A percentile compares a stretch with the other conserved stretches of the same genome.
These are phyloP conservation scores for Penicillium sp. DNA, from an alignment of 2,329 filamentous ascomycete genomes.

Conservation along the genomic window DNA sequence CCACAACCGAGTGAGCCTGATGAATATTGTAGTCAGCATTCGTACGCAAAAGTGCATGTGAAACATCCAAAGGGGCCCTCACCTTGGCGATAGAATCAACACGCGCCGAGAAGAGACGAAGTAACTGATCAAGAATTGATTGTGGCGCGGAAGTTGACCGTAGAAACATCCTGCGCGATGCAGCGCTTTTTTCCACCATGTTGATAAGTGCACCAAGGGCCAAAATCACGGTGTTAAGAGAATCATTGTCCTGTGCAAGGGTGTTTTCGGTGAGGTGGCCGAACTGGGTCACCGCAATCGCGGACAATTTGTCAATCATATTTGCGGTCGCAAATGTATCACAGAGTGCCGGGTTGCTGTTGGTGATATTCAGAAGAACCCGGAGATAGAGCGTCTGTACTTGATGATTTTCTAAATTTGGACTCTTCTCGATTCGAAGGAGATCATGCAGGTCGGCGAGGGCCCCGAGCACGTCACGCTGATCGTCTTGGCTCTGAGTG, in stretches of 20 bases:
- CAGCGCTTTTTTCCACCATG: slow-evolving; percentile 68
- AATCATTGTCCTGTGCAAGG: slow-evolving; percentile 42
- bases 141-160: slow-evolving; percentile 29
- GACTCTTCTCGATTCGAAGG: slow-evolving; percentile 25
- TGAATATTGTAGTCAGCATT: slow-evolving; percentile 10
- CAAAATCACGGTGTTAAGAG: slow-evolving; percentile 69
- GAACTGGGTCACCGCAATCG: slow-evolving; percentile 32
- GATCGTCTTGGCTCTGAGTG: slow-evolving; percentile 20
- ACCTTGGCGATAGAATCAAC: slow-evolving; percentile 63
- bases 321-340: slow-evolving; percentile 54
- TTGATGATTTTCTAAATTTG: slow-evolving; percentile 17
- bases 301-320: slow-evolving; percentile 33
- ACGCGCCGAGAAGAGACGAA: slow-evolving; percentile 62
- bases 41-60: neutral
- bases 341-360: slow-evolving; percentile 67
- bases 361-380: slow-evolving; percentile 78
- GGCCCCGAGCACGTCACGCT: slow-evolving; percentile 23
- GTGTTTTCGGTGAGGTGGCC: slow-evolving; percentile 26
- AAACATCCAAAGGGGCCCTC: slow-evolving; percentile 28
- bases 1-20: slow-evolving; percentile 53
- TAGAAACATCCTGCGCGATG: slow-evolving; percentile 51
- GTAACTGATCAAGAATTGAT: slow-evolving; percentile 53
- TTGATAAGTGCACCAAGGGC: slow-evolving; percentile 81
- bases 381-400: slow-evolving; percentile 50
- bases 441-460: slow-evolving; percentile 35